Percentiles rank a stretch among this genome's conserved stretches.
Conservation (phyloP, 805 yeast species). For the Zygosaccharomyces bailii region DNA sequence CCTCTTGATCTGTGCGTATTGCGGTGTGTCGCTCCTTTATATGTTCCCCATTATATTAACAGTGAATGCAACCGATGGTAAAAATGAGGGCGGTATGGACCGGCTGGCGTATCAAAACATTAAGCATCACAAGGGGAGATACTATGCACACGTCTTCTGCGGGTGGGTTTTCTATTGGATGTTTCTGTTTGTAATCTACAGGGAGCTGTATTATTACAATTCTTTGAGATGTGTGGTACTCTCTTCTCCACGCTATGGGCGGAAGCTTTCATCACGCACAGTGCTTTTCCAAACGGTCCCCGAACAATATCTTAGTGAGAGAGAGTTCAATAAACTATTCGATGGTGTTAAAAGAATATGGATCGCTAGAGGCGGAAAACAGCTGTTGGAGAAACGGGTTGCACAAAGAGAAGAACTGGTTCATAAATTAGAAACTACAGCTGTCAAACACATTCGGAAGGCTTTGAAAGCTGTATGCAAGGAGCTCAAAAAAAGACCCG, state of each 20-base stretch:
- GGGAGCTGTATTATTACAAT: constrained; percentile 77
- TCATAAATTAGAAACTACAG: constrained; percentile 61
- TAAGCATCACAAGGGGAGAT: constrained; percentile 47
- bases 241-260: constrained; percentile 77
- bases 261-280: constrained; percentile 70
- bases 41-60: constrained; percentile 75
- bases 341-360: constrained; percentile 80
- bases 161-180: constrained; percentile 76
- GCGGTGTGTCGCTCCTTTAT: constrained; percentile 52
- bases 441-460: constrained; percentile 50
- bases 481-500: constrained; percentile 58
- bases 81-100: constrained; percentile 64
- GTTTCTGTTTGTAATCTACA: constrained; percentile 67
- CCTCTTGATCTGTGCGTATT: constrained; percentile 49
- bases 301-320: constrained; percentile 63
- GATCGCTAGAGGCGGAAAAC: constrained; percentile 62
- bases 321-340: constrained; percentile 69
- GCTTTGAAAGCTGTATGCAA: constrained; percentile 63
- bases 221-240: constrained; percentile 74
- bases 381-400: constrained; percentile 53
- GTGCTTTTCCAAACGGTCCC: constrained; percentile 85
- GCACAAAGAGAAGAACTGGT: constrained; percentile 59
- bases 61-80: constrained; percentile 70
- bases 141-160: constrained; percentile 81
- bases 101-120: constrained; percentile 76